A percentile compares a stretch with the other conserved stretches of the same genome.
These are phyloP conservation scores for Fusarium ambrosium DNA, from an alignment of 2,329 filamentous ascomycete species.

Conservation along the genomic window DNA sequence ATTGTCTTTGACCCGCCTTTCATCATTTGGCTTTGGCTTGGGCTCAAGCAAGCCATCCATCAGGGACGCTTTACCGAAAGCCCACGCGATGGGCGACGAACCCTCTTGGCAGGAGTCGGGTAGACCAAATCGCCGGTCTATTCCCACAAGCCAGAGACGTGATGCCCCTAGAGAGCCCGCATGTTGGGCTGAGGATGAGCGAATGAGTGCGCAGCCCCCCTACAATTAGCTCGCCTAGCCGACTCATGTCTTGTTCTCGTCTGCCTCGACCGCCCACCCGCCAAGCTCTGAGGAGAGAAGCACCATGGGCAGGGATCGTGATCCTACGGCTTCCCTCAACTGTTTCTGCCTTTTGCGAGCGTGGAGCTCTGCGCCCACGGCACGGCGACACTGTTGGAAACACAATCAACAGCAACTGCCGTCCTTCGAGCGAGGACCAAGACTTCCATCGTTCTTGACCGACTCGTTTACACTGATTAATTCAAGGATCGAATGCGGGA, in stretches of 20 bases:
- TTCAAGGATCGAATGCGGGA: constrained; percentile 3
- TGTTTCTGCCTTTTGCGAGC: constrained; percentile 33
- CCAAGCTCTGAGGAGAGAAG: constrained; percentile 37
- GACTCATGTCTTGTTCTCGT: constrained; percentile 34
- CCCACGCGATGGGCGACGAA: constrained; percentile 18
- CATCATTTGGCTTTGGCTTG: neutral
- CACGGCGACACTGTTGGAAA: constrained; percentile 21
- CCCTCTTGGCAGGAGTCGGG: constrained; percentile 28
- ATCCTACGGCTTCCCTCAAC: constrained; percentile 44
- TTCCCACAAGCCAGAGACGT: constrained; percentile 20
- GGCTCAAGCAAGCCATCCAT: constrained; percentile 19
- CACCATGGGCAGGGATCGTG: constrained; percentile 44
- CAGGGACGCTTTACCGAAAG: constrained; percentile 24
- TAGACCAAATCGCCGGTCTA: constrained; percentile 28
- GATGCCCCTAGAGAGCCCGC: constrained; percentile 11
- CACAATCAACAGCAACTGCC: constrained; percentile 26
- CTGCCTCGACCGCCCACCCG: constrained; percentile 36
- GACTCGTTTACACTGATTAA: constrained; percentile 6
- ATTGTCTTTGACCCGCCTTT: constrained; percentile 34
- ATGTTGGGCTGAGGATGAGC: constrained; percentile 15
- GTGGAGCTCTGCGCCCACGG: constrained; percentile 26
- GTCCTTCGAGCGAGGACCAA: constrained; percentile 32
- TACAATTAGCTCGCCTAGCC: constrained; percentile 28
- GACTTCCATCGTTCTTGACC: constrained; percentile 10
- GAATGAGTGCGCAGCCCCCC: constrained; percentile 29